These are phyloP conservation scores for Coleophoma cylindrospora DNA, from an alignment of 2,329 filamentous ascomycete species.

Conservation along the genomic window DNA sequence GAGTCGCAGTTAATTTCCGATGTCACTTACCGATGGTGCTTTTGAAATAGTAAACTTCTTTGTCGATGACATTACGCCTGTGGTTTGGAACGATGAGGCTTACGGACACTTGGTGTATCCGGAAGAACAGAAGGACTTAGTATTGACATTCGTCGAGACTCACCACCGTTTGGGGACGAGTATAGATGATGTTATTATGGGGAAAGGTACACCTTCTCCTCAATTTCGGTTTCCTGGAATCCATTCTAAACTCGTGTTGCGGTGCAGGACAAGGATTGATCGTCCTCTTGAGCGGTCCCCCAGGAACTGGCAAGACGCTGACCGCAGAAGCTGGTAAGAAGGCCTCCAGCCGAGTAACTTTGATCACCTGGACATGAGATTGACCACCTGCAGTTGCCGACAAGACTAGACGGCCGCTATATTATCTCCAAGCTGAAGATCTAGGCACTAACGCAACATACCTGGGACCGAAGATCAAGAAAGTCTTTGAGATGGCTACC, in stretches of 20 bases:
- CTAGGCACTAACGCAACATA: no score
- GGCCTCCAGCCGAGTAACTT: not conserved
- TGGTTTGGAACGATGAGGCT: slow-evolving; percentile 36
- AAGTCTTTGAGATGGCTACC: no score
- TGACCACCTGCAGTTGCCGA: slow-evolving; percentile 6
- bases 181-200: slow-evolving; percentile 17
- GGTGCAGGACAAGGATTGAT: slow-evolving; percentile 6
- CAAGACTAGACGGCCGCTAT: slow-evolving; percentile 4
- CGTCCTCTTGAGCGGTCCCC: not conserved
- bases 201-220: slow-evolving; percentile 27
- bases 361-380: not conserved
- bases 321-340: not conserved
- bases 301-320: not conserved
- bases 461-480: no score
- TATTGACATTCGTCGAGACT: slow-evolving; percentile 42
- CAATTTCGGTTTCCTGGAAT: not conserved
- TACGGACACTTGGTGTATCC: slow-evolving; percentile 42
- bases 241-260: no score
- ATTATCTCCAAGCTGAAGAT: not conserved
- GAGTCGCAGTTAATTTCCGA: not conserved
- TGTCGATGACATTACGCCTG: slow-evolving; percentile 12
- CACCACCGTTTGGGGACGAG: slow-evolving; percentile 24
- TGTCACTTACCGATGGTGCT: no score
- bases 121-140: slow-evolving; percentile 40
- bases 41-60: slow-evolving; percentile 17